Evolutionary conservation across 305 asterid genomes (phyloP), one percentile per base, ranked within the genome.

Genomic region (Euphrasia arctica): DNA sequence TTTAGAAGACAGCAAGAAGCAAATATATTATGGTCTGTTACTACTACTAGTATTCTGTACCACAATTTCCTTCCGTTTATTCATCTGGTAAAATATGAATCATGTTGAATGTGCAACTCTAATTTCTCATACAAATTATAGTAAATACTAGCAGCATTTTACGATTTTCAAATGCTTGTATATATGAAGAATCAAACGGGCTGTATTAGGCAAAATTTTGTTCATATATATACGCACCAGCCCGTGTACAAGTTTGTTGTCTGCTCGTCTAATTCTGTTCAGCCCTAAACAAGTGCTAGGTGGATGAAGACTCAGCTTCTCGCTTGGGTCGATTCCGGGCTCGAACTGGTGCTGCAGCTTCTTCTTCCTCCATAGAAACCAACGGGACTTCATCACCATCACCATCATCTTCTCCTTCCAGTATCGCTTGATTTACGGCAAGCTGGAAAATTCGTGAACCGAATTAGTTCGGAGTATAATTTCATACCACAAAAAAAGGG

Each of bases 261-360:
- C 49, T 57, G 42, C 64, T 45, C 47, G 41, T 47, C 45, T 61
- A 31, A 49, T 12, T 62, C 48, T 45, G 14, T 54, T 69, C 60
- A 45, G 51, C 42, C 56, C 63, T 70, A 43, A 63, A 69, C 67
- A 54, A 36, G 39, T 43, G 15, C 68, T 72, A 71, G 29, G 6
- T 62, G 11, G 89, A 73, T 42, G 82, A 74, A 10, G 76, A 14
- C 74, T 84, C 85, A 13, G 74, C 89, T 79, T 84, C 72, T 71
- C 95, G 81, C 77, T 80, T 87, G 66, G 91, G 95, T 41, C 95
- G 91, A 73, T 84, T 84, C 28, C 91, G 87, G 12, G 55, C 69
- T 13, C 86, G 84, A 64, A 68, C 66, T 29, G 82, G 77, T 11
- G 66, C 67, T 25, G 76, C 60, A 6, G 64, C 67, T 15, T 74